Evolutionary conservation across 805 yeast genomes (phyloP), one percentile per base, ranked within the genome.

Genomic region (Schwanniomyces sp.): DNA sequence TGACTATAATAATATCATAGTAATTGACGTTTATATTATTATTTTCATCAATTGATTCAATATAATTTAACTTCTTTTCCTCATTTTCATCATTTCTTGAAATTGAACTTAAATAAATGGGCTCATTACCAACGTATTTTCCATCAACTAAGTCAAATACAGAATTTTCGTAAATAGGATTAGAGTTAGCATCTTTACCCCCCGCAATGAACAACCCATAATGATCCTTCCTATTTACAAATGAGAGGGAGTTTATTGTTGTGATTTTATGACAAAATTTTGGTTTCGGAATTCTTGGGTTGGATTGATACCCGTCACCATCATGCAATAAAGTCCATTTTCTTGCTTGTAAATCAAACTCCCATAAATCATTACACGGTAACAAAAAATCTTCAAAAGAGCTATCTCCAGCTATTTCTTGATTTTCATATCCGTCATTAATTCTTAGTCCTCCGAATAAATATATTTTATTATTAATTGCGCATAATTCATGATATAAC

Each of bases 341-440:
- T 44, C 69, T 72, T 3, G 77, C 66, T 34, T 71, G 74, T 36
- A 84, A 61, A 59, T 84, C 78, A 53, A 84, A 81, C 54, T 77
- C 76, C 92, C 94, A 88, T 24, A 85, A 63, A 54, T 88, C 94
- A 55, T 84, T 84, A 5, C 76, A 61, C 0, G 88, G 80, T 5
- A 59, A 59, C 29, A 72, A 58, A 12, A 77, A 52, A 41, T 70
- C 72, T 12, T 17, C 5, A 9, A 14, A 36, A 12, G 44, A 46
- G 24, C 43, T 40, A 16, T 18, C 40, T 2, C 30, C 17, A 1
- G 21, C 25, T 14, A 39, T 34, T 24, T 39, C 42, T 30, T 64
- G 62, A 39, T 71, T 52, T 11, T 37, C 34, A 7, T 30, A 34
- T 12, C 45, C 53, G 4, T 57, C 63, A 1, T 57, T 52, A 7